These are phyloP conservation scores for Fusarium odoratissimum DNA, from an alignment of 2,329 filamentous ascomycete species.

Conservation along the genomic window DNA sequence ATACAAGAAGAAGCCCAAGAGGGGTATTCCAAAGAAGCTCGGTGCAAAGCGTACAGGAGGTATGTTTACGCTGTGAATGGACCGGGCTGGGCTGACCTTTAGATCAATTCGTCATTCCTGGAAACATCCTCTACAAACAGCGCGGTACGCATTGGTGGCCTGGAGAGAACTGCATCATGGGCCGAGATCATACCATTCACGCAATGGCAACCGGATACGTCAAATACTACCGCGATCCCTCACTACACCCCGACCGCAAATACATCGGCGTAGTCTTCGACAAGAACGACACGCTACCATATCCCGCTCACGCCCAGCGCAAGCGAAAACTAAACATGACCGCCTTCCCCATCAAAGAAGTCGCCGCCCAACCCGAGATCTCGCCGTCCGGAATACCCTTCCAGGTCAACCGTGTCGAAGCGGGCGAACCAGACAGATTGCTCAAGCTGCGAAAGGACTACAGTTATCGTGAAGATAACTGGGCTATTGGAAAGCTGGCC, in stretches of 20 bases:
- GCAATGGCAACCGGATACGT: conserved; percentile 89
- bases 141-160: conserved; percentile 94
- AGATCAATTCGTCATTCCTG: conserved; percentile 94
- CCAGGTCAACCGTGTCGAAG: conserved; percentile 56
- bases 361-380: conserved; percentile 53
- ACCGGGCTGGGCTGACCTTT: conserved; percentile 28
- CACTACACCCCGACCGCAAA: conserved; percentile 83
- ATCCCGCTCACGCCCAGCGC: conserved; percentile 77
- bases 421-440: conserved; percentile 58
- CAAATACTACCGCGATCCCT: conserved; percentile 93
- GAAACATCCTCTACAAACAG: conserved; percentile 98
- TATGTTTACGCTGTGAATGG: conserved; percentile 54
- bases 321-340: conserved; percentile 82
- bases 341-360: conserved; percentile 59
- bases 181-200: conserved; percentile 96
- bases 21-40: conserved; percentile 80
- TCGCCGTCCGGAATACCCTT: conserved; percentile 64
- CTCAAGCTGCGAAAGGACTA: conserved; percentile 65
- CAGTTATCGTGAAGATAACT: conserved; percentile 70
- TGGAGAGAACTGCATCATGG: conserved; percentile 95
- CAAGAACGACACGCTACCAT: conserved; percentile 82
- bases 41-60: conserved; percentile 94
- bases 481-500: conserved; percentile 66
- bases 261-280: conserved; percentile 95
- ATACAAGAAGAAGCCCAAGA: conserved; percentile 72